These are phyloP conservation scores for Boletellus emodensis DNA, from an alignment of 768 basidiomycete species.

Conservation along the genomic window DNA sequence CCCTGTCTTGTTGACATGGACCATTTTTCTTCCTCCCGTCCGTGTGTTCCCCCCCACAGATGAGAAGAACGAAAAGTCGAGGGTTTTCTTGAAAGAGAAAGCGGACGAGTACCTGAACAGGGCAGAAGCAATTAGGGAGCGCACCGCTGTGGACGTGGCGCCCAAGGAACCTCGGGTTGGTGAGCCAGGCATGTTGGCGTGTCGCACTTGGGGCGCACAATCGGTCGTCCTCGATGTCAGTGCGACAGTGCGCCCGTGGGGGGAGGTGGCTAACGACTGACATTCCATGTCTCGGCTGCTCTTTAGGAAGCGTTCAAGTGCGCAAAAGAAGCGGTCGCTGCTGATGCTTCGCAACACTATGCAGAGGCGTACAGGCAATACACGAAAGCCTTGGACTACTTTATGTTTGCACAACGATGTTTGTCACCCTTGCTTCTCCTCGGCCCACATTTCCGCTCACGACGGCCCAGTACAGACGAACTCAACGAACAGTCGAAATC, in stretches of 20 bases:
- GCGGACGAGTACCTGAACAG: slow-evolving; percentile 18
- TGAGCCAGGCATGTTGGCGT: neutral
- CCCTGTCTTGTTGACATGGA: neutral
- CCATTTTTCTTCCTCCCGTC: neutral
- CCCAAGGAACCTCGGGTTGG: neutral
- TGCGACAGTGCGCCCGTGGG: neutral
- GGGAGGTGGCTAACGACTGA: neutral
- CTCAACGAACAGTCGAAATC: slow-evolving; percentile 87
- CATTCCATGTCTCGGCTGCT: neutral
- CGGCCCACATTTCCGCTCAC: slow-evolving; percentile 2
- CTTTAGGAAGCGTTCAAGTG: slow-evolving; percentile 74
- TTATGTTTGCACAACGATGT: slow-evolving; percentile 96
- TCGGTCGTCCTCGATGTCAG: slow-evolving; percentile 17
- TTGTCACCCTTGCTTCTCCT: slow-evolving; percentile 6
- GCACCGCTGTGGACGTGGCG: neutral
- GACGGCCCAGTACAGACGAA: slow-evolving; percentile 42
- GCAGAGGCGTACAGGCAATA: slow-evolving; percentile 91
- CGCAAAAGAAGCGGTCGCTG: slow-evolving; percentile 84
- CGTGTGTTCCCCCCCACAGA: neutral
- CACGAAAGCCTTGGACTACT: slow-evolving; percentile 92
- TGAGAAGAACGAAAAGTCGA: slow-evolving; percentile 20
- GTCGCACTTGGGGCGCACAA: neutral
- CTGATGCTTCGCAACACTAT: slow-evolving; percentile 87
- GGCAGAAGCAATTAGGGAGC: slow-evolving; percentile 13
- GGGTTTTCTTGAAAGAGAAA: slow-evolving; percentile 12